Evolutionary conservation across 176 grass and related monocot species (phyloP).

Genomic region (Oryza glaberrima): DNA sequence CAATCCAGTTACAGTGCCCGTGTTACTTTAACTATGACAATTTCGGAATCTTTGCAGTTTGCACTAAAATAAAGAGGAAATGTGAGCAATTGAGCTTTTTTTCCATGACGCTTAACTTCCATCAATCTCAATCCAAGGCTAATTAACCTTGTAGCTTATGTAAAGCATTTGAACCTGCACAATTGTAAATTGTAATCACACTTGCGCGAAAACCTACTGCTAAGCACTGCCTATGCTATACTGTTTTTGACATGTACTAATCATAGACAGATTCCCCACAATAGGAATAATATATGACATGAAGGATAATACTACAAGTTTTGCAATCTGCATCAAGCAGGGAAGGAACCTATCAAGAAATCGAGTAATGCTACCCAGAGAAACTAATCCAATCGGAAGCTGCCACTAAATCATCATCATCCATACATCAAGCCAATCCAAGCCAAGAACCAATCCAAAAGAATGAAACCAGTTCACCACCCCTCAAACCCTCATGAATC

Average conservation of each 20-base stretch:
- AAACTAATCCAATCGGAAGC: background rate
- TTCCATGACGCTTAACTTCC: background rate
- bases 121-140: background rate
- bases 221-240: background rate
- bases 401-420: background rate
- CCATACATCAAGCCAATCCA: background rate
- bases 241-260: slow-evolving; percentile 15
- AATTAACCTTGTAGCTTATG: background rate
- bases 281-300: background rate
- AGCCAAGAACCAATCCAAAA: slow-evolving; percentile 1
- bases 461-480: background rate
- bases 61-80: slow-evolving; percentile 24
- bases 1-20: background rate
- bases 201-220: background rate
- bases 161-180: background rate
- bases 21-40: background rate
- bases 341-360: slow-evolving; percentile 1
- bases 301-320: slow-evolving; percentile 1
- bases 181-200: background rate
- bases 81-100: background rate
- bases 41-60: slow-evolving; percentile 47
- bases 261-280: background rate
- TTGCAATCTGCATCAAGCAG: background rate
- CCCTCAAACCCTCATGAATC: background rate
- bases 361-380: background rate